A percentile compares a stretch with the other conserved stretches of the same genome.
Conservation (phyloP, 495 filamentous ascomycete genomes). For the Penicillium canariense region DNA sequence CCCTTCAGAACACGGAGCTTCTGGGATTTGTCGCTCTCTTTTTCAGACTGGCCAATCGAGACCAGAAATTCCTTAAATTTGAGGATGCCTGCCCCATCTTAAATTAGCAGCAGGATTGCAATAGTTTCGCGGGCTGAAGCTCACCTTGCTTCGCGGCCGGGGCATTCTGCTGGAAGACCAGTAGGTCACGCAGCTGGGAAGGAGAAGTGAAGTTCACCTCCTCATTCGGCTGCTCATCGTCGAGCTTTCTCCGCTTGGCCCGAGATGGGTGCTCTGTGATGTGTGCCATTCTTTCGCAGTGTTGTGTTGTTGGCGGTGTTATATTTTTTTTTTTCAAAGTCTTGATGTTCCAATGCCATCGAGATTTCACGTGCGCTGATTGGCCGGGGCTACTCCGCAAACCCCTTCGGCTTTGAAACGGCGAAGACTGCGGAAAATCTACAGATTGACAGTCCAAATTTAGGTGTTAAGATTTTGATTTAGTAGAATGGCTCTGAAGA, state of each 20-base stretch:
- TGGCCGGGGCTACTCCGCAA: conserved; percentile 18
- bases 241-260: conserved; percentile 46
- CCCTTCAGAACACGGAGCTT: conserved; percentile 64
- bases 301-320: conserved; percentile 12
- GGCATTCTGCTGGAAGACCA: conserved; percentile 66
- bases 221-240: conserved; percentile 35
- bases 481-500: too few relatives aligned
- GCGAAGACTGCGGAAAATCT: not conserved
- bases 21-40: conserved; percentile 46
- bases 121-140: conserved; percentile 15
- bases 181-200: conserved; percentile 58
- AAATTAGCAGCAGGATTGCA: not conserved
- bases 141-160: conserved; percentile 62
- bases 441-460: not conserved
- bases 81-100: conserved; percentile 54
- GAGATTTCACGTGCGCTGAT: conserved; percentile 24
- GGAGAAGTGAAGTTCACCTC: conserved; percentile 50
- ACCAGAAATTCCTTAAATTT: conserved; percentile 76
- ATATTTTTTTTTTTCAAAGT: conserved; percentile 19
- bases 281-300: conserved; percentile 23
- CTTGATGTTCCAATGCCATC: conserved; percentile 28
- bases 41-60: conserved; percentile 53
- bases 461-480: not conserved
- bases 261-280: conserved; percentile 28
- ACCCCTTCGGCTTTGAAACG: not conserved